A percentile compares a stretch with the other conserved stretches of the same genome.
Evolutionary conservation across 1,284 basidiomycete genomes (phyloP).

Genomic region (Dichomitus squalens): DNA sequence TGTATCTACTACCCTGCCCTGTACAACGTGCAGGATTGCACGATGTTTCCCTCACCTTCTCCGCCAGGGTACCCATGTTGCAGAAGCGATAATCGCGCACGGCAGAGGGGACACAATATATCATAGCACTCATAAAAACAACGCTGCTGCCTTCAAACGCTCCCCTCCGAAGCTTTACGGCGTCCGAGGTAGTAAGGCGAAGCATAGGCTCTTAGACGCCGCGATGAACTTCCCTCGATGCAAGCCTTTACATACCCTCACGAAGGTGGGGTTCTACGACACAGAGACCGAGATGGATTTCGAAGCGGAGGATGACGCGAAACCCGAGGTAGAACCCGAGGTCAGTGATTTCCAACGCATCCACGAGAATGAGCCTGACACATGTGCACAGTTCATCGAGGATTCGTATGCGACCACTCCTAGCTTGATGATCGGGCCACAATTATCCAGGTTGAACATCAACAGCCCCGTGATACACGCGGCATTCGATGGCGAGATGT

Average conservation of each 20-base stretch:
- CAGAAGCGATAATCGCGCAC: slow-evolving; percentile 46
- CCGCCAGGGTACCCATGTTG: slow-evolving; percentile 49
- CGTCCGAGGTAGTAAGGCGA: slow-evolving; percentile 37
- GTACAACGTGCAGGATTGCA: not conserved
- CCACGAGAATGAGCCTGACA: not conserved
- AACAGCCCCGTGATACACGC: not conserved
- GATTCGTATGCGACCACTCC: not conserved
- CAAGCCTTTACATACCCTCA: slow-evolving; percentile 26
- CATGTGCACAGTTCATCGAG: not conserved
- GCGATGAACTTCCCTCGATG: slow-evolving; percentile 46
- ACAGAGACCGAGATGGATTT: too few species aligned
- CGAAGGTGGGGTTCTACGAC: slow-evolving; percentile 24
- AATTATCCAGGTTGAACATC: not conserved
- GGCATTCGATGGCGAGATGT: not conserved
- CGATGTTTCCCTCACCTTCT: slow-evolving; percentile 58
- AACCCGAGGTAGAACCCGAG: not conserved
- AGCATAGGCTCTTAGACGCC: slow-evolving; percentile 38
- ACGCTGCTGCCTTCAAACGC: slow-evolving; percentile 6
- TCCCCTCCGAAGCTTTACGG: slow-evolving; percentile 36
- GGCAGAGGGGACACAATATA: slow-evolving; percentile 34
- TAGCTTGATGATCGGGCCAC: not conserved
- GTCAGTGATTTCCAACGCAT: not conserved
- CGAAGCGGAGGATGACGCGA: too few species aligned
- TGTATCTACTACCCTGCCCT: not conserved
- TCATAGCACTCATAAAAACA: slow-evolving; percentile 47